Base-by-base conservation (phyloP, 352 stramenopile species). In the Phytopythium montanum region DNA sequence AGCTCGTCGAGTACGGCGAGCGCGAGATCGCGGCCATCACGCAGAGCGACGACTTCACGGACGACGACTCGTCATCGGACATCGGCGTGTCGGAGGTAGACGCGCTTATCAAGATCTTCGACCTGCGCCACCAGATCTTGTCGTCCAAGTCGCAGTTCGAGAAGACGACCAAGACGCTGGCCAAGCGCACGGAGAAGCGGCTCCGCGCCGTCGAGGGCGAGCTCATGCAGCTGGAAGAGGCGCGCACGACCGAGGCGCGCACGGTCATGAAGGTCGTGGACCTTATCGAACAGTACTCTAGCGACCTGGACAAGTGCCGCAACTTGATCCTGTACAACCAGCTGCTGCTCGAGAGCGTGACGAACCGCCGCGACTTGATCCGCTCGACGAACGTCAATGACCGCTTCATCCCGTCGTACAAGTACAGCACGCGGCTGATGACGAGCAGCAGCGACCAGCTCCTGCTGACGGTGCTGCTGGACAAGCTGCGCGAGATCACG, bases 61-160 rank as follows among this genome's bases (percentile, higher is more conserved):
- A 70, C 1, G 65, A 75, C 21, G 63, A 73, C 50, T 59, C 33
- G 4, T 50, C 57, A 29, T 44, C 61, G 1, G 57, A 65, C 33
- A 50, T 34, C 44, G 53, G 51, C 10, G 73, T 75, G 19, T 88
- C 80, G 6, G 82, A 85, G 60, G 73, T 90, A 19, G 82, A 88
- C 28, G 80, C 78, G 41, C 55, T 92, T 3, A 78, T 90, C 14
- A 74, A 72, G 53, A 84, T 92, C 29, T 88, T 90, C 46, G 81
- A 92, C 39, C 63, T 92, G 45, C 80, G 82, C 3, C 82, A 92
- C 51, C 72, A 89, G 36, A 85, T 92, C 53, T 60, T 92, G 36
- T 86, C 81, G 3, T 88, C 80, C 2, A 71, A 87, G 49, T 66
- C 72, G 14, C 80, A 90, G 41, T 88, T 90, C 54, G 65, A 89